A percentile compares a stretch with the other conserved stretches of the same genome.
These are phyloP conservation scores for Debaryomyces coudertii DNA, from an alignment of 1,139 yeast genomes.

Conservation along the genomic window DNA sequence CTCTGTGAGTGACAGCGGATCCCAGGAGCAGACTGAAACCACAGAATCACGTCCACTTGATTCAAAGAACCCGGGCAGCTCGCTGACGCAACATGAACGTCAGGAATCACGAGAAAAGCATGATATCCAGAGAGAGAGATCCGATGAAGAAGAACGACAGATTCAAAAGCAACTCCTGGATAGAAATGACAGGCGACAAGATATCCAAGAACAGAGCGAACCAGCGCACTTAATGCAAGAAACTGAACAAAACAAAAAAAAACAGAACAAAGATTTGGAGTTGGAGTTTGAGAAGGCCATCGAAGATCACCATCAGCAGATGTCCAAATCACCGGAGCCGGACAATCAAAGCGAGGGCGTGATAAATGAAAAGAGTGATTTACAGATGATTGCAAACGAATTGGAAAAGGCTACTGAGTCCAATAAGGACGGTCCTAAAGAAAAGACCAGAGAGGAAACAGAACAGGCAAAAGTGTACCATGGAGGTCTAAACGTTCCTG, in stretches of 20 bases:
- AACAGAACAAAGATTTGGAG: constrained; percentile 14
- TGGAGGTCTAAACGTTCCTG: constrained; percentile 29
- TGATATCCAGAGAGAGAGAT: neutral
- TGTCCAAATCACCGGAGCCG: constrained; percentile 11
- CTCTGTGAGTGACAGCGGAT: neutral
- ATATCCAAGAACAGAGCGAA: neutral
- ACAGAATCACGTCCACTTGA: neutral
- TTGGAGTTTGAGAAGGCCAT: constrained; percentile 19
- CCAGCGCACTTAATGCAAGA: neutral
- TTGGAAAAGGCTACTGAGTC: constrained; percentile 22
- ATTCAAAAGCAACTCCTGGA: neutral
- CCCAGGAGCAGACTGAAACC: neutral
- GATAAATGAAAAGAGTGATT: constrained; percentile 20
- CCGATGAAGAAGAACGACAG: neutral
- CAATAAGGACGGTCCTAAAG: constrained; percentile 13
- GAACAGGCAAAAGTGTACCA: constrained; percentile 2
- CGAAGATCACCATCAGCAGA: constrained; percentile 16
- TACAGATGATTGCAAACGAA: constrained; percentile 23
- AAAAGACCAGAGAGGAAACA: constrained; percentile 5
- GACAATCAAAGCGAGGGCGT: neutral
- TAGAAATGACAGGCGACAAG: neutral
- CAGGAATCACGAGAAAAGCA: neutral
- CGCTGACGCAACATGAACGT: too few species aligned
- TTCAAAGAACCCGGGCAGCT: too few species aligned
- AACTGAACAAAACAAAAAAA: constrained; percentile 3